Evolutionary conservation across 345 rosid species (phyloP), one percentile per base, ranked within the genome.

Genomic region (Excoecaria agallocha): DNA sequence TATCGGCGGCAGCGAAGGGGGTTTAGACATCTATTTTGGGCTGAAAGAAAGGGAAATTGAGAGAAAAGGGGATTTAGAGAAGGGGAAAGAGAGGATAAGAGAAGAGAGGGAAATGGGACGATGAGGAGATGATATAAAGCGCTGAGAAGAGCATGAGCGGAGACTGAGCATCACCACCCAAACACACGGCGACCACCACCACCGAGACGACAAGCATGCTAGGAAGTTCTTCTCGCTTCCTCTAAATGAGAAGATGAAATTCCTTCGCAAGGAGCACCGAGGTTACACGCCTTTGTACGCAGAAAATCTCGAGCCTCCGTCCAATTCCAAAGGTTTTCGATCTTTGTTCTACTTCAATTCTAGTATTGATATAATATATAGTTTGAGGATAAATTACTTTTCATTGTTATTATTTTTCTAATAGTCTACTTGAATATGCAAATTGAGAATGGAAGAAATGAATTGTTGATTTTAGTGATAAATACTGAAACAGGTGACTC

Each of bases 401-500:
- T n/a, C n/a, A n/a, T n/a, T n/a, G n/a, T n/a, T n/a, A n/a, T n/a
- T n/a, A n/a, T n/a, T n/a, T n/a, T n/a, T n/a, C n/a, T n/a, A n/a
- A n/a, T n/a, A n/a, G n/a, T n/a, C n/a, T n/a, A n/a, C 79, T 92
- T 74, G 90, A 78, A 71, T 92, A 92, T 89, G 81, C 97, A 80
- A 93, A 98, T 91, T 58, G 57, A 19, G n/a, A n/a, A n/a, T n/a
- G n/a, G n/a, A n/a, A n/a, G n/a, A n/a, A n/a, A n/a, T n/a, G n/a
- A n/a, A n/a, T n/a, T n/a, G n/a, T n/a, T n/a, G n/a, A n/a, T n/a
- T n/a, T n/a, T n/a, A n/a, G n/a, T n/a, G n/a, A n/a, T n/a, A n/a
- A n/a, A n/a, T n/a, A n/a, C n/a, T n/a, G n/a, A n/a, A n/a, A n/a
- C n/a, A n/a, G n/a, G n/a, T n/a, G n/a, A n/a, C n/a, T n/a, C n/a